Evolutionary conservation across 169 alveolate genomes (phyloP).

Genomic region (Theileria annulata): DNA sequence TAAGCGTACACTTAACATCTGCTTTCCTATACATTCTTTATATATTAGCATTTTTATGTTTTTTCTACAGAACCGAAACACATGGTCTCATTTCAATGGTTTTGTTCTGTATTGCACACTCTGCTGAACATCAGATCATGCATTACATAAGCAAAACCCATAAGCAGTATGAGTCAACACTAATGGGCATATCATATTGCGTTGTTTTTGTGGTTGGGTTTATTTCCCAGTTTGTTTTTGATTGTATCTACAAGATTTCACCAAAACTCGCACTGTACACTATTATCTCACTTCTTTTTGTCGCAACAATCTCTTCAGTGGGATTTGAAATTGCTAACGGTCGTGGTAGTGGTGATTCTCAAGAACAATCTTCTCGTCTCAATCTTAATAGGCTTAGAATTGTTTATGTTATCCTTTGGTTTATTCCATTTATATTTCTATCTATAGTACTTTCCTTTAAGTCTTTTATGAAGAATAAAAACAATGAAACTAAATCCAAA

Average conservation of each 20-base stretch:
- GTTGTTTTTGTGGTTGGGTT: constrained; percentile 14
- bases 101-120: constrained; percentile 39
- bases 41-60: constrained; percentile 24
- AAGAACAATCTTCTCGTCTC: not conserved
- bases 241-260: not conserved
- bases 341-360: not conserved
- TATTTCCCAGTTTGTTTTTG: not conserved
- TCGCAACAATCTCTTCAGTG: not conserved
- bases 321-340: not conserved
- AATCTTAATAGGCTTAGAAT: not conserved
- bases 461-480: not conserved
- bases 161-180: constrained; percentile 57
- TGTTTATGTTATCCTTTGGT: not conserved
- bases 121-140: constrained; percentile 63
- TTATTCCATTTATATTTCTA: not conserved
- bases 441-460: not conserved
- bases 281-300: not conserved
- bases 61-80: constrained; percentile 30
- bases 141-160: constrained; percentile 38
- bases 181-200: constrained; percentile 39
- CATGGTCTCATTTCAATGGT: constrained; percentile 45
- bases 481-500: not conserved
- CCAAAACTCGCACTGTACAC: not conserved
- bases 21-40: constrained; percentile 22
- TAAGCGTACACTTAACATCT: constrained; percentile 45